Percentiles rank a stretch among this genome's conserved stretches.
phyloP scores from a whole-genome alignment of 2,329 filamentous ascomycete genomes.

The Fonsecaea multimorphosa region DNA sequence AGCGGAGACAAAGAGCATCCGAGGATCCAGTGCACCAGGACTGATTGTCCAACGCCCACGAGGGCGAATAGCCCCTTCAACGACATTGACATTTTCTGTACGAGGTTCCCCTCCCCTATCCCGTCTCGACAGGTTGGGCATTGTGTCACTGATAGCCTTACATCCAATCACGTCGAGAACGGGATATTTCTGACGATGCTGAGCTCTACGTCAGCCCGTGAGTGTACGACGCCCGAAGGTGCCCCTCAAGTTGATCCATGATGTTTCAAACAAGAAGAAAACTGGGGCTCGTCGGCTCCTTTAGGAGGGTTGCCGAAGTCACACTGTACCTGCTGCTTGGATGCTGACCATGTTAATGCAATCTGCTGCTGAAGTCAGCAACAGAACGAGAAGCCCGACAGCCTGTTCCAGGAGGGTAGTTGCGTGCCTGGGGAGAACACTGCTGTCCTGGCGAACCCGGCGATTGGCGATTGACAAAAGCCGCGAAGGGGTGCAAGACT shows the following conservation, averaged over 20 bases:
- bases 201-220: constrained; percentile 13
- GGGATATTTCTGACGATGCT: not conserved
- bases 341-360: constrained; percentile 10
- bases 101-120: not conserved
- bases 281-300: constrained; percentile 1
- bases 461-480: not conserved
- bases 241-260: not conserved
- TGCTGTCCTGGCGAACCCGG: not conserved
- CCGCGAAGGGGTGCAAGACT: not conserved
- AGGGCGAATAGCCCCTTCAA: not conserved
- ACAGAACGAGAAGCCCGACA: not conserved
- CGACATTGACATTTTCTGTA: not conserved
- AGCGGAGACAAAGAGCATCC: not conserved
- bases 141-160: constrained; percentile 25
- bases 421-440: not conserved
- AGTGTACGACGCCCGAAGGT: constrained; percentile 10
- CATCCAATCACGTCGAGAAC: not conserved
- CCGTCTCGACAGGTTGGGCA: constrained; percentile 6
- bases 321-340: constrained; percentile 8
- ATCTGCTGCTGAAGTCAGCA: constrained; percentile 13
- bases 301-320: not conserved
- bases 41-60: not conserved
- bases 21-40: too few relatives aligned
- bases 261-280: constrained; percentile 13
- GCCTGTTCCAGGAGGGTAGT: not conserved